Evolutionary conservation across 495 filamentous ascomycete species (phyloP), one percentile per base, ranked within the genome.

Genomic region (Xylaria castorea): DNA sequence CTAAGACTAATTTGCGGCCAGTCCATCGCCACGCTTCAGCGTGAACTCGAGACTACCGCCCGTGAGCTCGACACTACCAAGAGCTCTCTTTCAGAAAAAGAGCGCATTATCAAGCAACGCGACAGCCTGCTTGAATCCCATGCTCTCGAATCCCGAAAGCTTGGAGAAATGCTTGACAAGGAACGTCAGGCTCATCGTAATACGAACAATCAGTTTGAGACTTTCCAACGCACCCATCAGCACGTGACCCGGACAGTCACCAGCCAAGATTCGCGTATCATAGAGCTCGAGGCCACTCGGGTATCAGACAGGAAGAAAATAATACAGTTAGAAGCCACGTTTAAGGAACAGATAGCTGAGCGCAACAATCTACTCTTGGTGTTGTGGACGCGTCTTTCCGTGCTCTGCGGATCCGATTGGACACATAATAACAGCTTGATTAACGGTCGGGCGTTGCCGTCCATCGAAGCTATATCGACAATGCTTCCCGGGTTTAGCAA

Each of bases 401-500:
- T 90, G 11, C 90, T 98, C 66, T 98, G 97, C 75, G 96, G 96
- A 38, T 85, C 88, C 0, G 96, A 98, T 77, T 99, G 96, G 96
- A 90, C 92, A 0, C 92, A 97, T 74, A 90, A 93, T 72, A 95
- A 98, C 75, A 92, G 91, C 72, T 89, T 97, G 51, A 93, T 98
- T 78, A 93, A 95, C 73, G 94, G 94, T 62, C 92, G 95, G 66
- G 87, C 87, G 16, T 83, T 95, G 8, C 93, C 94, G 0, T 92
- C 91, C 44, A 83, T 96, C 62, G 94, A 97, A 75, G 89, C 94
- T 55, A 90, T 97, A 67, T 89, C 91, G 46, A 92, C 90, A 32
- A 89, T 92, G 77, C 89, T 97, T 69, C 90, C 92, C 2, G 92
- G 90, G 14, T 98, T 98, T 82, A 92, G 89, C 81, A 93, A 95